Conservation (phyloP, 257 asterid species). For the Solanum neorickii region DNA sequence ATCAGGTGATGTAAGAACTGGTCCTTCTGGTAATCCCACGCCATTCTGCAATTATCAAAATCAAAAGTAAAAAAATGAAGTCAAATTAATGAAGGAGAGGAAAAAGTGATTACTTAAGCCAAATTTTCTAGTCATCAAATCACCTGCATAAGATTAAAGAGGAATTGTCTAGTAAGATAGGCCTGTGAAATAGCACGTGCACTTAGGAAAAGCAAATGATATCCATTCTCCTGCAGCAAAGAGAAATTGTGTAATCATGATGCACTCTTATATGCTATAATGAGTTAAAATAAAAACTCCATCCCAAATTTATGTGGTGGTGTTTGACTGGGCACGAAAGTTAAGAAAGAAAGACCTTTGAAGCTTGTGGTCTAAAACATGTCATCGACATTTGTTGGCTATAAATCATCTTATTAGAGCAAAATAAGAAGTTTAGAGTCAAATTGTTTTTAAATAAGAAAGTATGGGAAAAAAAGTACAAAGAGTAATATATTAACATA, state of each 20-base stretch:
- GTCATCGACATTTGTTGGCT: neutral
- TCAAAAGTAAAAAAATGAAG: neutral
- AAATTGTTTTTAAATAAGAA: neutral
- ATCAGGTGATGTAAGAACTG: conserved; percentile 94
- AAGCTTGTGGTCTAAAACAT: neutral
- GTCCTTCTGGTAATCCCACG: conserved; percentile 89
- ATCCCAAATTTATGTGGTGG: neutral
- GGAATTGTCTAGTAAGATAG: conserved; percentile 71
- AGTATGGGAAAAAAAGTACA: neutral
- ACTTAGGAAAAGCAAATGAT: conserved; percentile 85
- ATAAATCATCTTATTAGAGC: neutral
- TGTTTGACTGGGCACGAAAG: neutral
- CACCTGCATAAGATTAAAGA: conserved; percentile 84
- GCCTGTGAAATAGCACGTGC: conserved; percentile 97
- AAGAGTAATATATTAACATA: neutral
- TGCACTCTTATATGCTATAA: neutral
- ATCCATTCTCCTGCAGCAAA: conserved; percentile 84
- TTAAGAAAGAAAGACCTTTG: neutral
- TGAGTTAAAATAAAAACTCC: neutral
- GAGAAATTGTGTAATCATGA: neutral
- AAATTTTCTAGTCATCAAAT: neutral
- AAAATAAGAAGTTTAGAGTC: neutral
- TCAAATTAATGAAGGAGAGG: neutral
- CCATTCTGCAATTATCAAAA: conserved; percentile 50
- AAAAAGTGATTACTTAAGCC: neutral